A percentile compares a stretch with the other conserved stretches of the same genome.
phyloP scores from a whole-genome alignment of 257 asterid genomes.

The Cynanchum wilfordii region DNA sequence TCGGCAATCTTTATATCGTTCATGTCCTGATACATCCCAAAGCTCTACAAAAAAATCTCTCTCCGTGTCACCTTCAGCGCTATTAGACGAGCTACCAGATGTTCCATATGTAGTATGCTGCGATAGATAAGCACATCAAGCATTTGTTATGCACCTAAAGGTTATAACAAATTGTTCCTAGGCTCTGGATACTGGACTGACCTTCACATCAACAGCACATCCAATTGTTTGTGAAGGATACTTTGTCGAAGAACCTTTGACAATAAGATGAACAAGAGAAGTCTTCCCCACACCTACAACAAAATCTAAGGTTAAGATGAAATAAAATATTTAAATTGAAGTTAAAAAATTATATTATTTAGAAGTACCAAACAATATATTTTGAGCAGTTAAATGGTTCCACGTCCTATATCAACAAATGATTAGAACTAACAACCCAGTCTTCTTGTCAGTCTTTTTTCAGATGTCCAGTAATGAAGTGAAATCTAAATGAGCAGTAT shows the following conservation, averaged over 20 bases:
- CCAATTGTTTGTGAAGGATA: conserved; percentile 93
- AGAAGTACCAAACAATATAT: neutral
- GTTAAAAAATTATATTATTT: neutral
- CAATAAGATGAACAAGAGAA: conserved; percentile 86
- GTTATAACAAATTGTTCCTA: conserved; percentile 1
- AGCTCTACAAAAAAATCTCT: conserved; percentile 87
- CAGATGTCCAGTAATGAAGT: neutral
- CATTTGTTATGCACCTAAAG: conserved; percentile 9
- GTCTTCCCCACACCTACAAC: conserved; percentile 85
- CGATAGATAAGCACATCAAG: conserved; percentile 14
- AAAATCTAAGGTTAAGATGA: conserved; percentile 1
- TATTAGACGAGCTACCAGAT: conserved; percentile 70
- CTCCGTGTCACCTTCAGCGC: conserved; percentile 54
- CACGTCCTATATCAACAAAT: neutral
- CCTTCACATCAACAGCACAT: conserved; percentile 77
- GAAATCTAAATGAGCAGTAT: neutral
- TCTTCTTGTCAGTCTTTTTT: neutral
- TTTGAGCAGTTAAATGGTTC: neutral
- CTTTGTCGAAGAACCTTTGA: conserved; percentile 68
- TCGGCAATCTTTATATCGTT: conserved; percentile 86
- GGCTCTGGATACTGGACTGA: conserved; percentile 21
- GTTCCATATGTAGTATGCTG: conserved; percentile 83
- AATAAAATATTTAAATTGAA: neutral
- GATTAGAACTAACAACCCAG: neutral
- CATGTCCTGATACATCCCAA: conserved; percentile 98